These are phyloP conservation scores for Candida maesae DNA, from an alignment of 805 yeast species.

Conservation along the genomic window DNA sequence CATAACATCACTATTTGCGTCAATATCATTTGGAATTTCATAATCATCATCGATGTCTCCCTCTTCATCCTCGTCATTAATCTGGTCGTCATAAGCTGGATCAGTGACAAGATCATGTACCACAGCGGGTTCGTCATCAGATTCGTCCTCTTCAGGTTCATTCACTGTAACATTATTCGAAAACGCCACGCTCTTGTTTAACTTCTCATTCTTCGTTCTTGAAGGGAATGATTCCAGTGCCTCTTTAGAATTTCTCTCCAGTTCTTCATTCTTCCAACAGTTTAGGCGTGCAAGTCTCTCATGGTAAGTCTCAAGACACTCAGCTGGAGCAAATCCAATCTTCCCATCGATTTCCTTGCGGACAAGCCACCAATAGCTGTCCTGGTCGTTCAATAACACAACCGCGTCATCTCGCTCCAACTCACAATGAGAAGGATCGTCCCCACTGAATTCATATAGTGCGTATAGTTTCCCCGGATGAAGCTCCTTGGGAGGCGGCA, in stretches of 20 bases:
- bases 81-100: constrained; percentile 1
- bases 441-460: constrained; percentile 81
- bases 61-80: constrained; percentile 2
- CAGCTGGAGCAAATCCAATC: constrained; percentile 97
- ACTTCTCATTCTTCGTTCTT: constrained; percentile 1
- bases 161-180: constrained; percentile 14
- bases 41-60: constrained; percentile 10
- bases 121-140: constrained; percentile 2
- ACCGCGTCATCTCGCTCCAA: constrained; percentile 80
- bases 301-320: constrained; percentile 83
- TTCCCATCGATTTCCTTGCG: constrained; percentile 51
- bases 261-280: constrained; percentile 85
- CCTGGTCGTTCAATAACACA: constrained; percentile 77
- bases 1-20: constrained; percentile 19
- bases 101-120: neutral
- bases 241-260: constrained; percentile 22
- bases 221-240: constrained; percentile 5
- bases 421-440: constrained; percentile 89
- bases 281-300: constrained; percentile 90
- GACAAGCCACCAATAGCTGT: constrained; percentile 97
- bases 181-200: constrained; percentile 22
- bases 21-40: constrained; percentile 13
- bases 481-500: constrained; percentile 69
- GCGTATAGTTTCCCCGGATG: constrained; percentile 86
- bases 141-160: constrained; percentile 9